Base-by-base conservation (phyloP, 768 basidiomycete genomes). In the Hericium rajendrae region DNA sequence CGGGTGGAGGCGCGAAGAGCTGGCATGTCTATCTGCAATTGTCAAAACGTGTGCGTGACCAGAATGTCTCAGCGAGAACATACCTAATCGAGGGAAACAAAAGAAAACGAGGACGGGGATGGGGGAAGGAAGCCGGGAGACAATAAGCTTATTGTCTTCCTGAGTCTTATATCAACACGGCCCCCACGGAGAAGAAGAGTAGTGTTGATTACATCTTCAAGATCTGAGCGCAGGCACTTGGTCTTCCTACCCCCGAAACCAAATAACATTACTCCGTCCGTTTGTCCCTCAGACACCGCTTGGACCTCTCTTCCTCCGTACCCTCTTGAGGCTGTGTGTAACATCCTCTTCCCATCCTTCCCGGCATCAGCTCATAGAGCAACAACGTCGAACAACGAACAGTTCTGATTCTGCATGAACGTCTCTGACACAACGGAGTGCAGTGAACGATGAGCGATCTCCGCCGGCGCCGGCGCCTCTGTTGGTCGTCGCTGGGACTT, bases 61-160 rank as follows among this genome's bases (percentile, higher is more conserved):
- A 54, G 28, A 22, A 32, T 9, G 13, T 24, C 24, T 6, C 22
- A n/a, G 28, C 20, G 48, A 43, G 11, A 22, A 50, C 53, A 38
- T 55, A 54, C 62, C 62, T 60, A 56, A 62, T 58, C 18, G 60
- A 58, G 62, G 56, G 62, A 58, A 61, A 62, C 59, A 60, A 62
- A 60, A 62, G 53, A 53, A 41, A 49, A 18, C 32, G 56, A 32
- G 32, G 41, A 51, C 37, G 53, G 24, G 38, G 57, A 22, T 24
- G 24, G 53, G 57, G 53, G 48, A 38, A 43, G 38, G 48, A 51
- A 49, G 37, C 57, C 51, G 37, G 43, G 51, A 37, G 20, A 32
- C 11, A 39, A 39, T 2, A 24, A 11, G 22, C 53, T 51, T 62
- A 62, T 62, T 62, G 62, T 62, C 57, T 55, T 61, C 50, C 26